Conservation (phyloP, 2,329 filamentous ascomycete genomes). For the Colletotrichum musicola region DNA sequence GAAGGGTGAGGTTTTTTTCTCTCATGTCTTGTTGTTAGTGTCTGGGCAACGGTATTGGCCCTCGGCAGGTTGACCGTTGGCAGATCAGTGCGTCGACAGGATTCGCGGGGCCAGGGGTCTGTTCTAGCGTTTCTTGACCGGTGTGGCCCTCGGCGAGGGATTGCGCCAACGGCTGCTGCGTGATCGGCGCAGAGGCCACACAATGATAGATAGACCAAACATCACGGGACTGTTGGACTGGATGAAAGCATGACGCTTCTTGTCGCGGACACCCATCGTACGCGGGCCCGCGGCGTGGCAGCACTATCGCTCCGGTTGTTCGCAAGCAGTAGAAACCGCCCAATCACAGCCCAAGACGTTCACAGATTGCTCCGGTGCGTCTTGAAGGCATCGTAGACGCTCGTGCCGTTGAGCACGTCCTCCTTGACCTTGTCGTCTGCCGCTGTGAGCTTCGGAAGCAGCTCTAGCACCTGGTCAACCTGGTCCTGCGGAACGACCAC, state of each 20-base stretch:
- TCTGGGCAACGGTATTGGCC: background rate
- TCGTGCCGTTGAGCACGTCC: constrained; percentile 73
- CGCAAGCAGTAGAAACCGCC: constrained; percentile 38
- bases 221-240: no score
- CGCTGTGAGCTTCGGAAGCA: constrained; percentile 64
- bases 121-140: constrained; percentile 3
- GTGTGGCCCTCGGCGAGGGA: background rate
- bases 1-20: background rate
- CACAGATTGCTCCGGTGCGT: constrained; percentile 60
- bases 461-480: constrained; percentile 69
- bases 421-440: constrained; percentile 73
- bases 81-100: background rate
- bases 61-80: constrained; percentile 1
- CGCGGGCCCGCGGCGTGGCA: background rate
- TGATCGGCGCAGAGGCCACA: background rate
- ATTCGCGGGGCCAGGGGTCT: constrained; percentile 2
- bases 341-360: constrained; percentile 12
- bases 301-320: constrained; percentile 23
- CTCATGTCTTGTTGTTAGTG: no score
- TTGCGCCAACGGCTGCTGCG: background rate
- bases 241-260: no score
- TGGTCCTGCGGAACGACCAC: constrained; percentile 75
- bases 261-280: background rate
- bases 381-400: constrained; percentile 75
- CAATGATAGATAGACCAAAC: no score